Evolutionary conservation across 768 basidiomycete genomes (phyloP).

Genomic region (Lepiota subincarnata): DNA sequence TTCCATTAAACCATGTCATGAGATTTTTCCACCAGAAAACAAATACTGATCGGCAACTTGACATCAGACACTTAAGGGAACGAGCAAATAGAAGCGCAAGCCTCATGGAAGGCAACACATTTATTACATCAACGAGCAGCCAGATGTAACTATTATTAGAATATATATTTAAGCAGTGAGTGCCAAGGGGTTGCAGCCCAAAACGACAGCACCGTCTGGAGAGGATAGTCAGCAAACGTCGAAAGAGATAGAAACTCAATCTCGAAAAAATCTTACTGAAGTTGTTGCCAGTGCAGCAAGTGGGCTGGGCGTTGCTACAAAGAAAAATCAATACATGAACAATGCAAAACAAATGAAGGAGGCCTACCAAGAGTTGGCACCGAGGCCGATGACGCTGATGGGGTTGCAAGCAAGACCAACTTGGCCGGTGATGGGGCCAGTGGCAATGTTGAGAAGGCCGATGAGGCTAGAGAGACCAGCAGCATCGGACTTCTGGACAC

Average conservation of each 20-base stretch:
- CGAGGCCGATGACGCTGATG: background rate
- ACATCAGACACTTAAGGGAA: too few relatives aligned
- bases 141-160: background rate
- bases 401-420: conserved; percentile 8
- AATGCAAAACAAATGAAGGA: background rate
- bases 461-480: too few relatives aligned
- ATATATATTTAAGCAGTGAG: background rate
- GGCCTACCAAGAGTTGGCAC: conserved; percentile 4
- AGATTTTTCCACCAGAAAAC: too few relatives aligned
- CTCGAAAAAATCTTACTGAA: background rate
- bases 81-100: too few relatives aligned
- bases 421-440: background rate
- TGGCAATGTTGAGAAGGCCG: background rate
- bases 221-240: background rate
- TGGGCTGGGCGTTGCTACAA: conserved; percentile 1
- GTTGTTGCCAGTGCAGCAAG: conserved; percentile 3
- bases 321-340: background rate
- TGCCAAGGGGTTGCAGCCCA: background rate
- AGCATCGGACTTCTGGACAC: too few relatives aligned
- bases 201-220: background rate
- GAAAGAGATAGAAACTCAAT: background rate
- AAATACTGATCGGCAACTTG: too few relatives aligned
- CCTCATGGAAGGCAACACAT: too few relatives aligned
- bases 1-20: too few relatives aligned
- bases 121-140: too few relatives aligned